phyloP scores from a whole-genome alignment of 1,284 basidiomycete species.

The Ceratobasidium papillatum region DNA sequence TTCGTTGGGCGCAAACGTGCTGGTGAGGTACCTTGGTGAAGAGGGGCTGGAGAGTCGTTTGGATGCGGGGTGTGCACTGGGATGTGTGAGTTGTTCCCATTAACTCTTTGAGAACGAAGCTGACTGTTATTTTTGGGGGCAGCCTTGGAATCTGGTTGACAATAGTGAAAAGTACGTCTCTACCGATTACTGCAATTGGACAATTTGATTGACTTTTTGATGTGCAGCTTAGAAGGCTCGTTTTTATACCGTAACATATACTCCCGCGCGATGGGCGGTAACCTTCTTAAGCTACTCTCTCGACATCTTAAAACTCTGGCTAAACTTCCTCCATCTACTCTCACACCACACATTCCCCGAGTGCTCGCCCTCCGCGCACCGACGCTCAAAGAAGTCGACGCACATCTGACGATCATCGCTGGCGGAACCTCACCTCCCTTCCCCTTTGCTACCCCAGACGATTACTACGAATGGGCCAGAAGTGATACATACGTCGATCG shows the following conservation, averaged over 20 bases:
- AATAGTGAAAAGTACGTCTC: slow-evolving; percentile 61
- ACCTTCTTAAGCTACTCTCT: slow-evolving; percentile 73
- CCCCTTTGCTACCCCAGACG: slow-evolving; percentile 77
- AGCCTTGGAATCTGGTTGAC: slow-evolving; percentile 80
- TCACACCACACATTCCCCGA: slow-evolving; percentile 60
- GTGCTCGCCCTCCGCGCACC: slow-evolving; percentile 62
- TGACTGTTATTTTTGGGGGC: slow-evolving; percentile 33
- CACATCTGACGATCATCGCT: slow-evolving; percentile 71
- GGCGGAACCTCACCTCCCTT: slow-evolving; percentile 84
- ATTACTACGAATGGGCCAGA: slow-evolving; percentile 83
- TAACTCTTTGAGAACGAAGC: no score
- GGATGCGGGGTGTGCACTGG: slow-evolving; percentile 78
- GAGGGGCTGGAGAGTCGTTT: slow-evolving; percentile 83
- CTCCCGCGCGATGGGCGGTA: slow-evolving; percentile 83
- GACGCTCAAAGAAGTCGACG: slow-evolving; percentile 69
- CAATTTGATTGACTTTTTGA: background rate
- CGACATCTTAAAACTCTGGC: slow-evolving; percentile 65
- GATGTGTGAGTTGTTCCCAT: slow-evolving; percentile 66
- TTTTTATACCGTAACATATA: slow-evolving; percentile 78
- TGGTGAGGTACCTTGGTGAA: slow-evolving; percentile 92
- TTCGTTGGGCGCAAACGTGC: slow-evolving; percentile 91
- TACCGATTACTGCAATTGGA: background rate
- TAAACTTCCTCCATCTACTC: slow-evolving; percentile 61
- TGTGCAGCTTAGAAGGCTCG: slow-evolving; percentile 61
- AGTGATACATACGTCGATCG: slow-evolving; percentile 63